These are phyloP conservation scores for Cyberlindnera petersonii DNA, from an alignment of 805 yeast genomes.

Conservation along the genomic window DNA sequence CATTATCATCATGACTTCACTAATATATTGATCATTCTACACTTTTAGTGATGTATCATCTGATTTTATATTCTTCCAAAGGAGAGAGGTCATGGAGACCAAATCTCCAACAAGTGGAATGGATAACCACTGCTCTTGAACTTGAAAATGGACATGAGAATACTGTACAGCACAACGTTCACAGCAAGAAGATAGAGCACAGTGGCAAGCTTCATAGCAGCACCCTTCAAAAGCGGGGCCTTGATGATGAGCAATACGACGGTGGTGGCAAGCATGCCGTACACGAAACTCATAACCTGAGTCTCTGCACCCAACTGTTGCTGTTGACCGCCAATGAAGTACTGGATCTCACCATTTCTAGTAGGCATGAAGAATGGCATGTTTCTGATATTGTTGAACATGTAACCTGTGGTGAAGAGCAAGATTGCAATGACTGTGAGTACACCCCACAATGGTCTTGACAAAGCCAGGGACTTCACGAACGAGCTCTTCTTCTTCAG, in stretches of 20 bases:
- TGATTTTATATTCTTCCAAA: no score
- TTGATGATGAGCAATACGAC: constrained; percentile 56
- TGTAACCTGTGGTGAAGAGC: constrained; percentile 81
- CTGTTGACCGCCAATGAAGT: constrained; percentile 60
- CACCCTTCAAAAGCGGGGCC: constrained; percentile 46
- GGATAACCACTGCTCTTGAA: constrained; percentile 79
- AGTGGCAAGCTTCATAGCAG: constrained; percentile 45
- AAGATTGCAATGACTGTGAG: constrained; percentile 58
- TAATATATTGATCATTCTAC: no score
- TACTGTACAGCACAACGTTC: constrained; percentile 57
- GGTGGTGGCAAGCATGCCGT: constrained; percentile 62
- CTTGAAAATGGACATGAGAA: constrained; percentile 60
- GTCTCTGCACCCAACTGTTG: constrained; percentile 85
- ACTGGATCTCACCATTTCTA: constrained; percentile 35
- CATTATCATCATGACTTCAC: no score
- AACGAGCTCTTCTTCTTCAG: constrained; percentile 32
- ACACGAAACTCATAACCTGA: constrained; percentile 72
- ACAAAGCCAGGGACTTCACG: constrained; percentile 39
- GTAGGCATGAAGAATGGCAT: constrained; percentile 48
- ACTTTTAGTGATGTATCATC: no score
- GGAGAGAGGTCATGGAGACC: constrained; percentile 27
- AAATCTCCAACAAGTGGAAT: constrained; percentile 46
- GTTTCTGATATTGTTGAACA: constrained; percentile 85
- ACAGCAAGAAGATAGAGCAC: constrained; percentile 41
- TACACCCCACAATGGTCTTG: constrained; percentile 70